Evolutionary conservation across 2,329 filamentous ascomycete genomes (phyloP).

Genomic region (Myriosclerotinia scirpicola): DNA sequence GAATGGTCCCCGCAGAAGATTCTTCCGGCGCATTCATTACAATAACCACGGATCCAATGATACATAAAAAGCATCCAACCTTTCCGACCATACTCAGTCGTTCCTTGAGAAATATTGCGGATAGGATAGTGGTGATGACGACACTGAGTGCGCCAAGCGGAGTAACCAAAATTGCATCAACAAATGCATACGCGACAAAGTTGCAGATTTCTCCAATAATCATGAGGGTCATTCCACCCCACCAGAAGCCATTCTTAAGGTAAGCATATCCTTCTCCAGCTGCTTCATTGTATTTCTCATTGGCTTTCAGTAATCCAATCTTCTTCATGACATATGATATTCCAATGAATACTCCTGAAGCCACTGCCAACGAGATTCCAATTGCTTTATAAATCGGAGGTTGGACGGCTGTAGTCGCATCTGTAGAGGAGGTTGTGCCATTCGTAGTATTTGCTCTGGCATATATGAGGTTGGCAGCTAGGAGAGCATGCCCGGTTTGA

Average conservation of each 20-base stretch:
- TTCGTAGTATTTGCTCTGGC: conserved; percentile 46
- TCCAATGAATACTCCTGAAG: conserved; percentile 90
- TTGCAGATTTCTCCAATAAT: conserved; percentile 96
- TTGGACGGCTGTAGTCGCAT: conserved; percentile 29
- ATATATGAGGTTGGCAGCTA: conserved; percentile 46
- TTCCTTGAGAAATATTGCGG: conserved; percentile 94
- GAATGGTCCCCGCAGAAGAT: conserved; percentile 81
- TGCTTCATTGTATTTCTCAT: conserved; percentile 93
- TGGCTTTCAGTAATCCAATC: conserved; percentile 83
- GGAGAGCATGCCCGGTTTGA: conserved; percentile 42
- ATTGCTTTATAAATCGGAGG: conserved; percentile 70
- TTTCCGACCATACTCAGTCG: conserved; percentile 93
- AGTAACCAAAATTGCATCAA: conserved; percentile 92
- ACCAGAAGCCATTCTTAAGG: conserved; percentile 93
- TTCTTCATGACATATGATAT: conserved; percentile 96
- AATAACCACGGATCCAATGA: conserved; percentile 89
- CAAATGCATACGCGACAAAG: conserved; percentile 95
- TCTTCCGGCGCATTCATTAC: conserved; percentile 88
- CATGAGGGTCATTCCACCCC: conserved; percentile 94
- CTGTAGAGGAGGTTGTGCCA: conserved; percentile 33
- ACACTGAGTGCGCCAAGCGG: conserved; percentile 88
- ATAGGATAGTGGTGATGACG: conserved; percentile 87
- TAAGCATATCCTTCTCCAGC: conserved; percentile 97
- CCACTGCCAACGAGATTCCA: conserved; percentile 80
- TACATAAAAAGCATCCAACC: conserved; percentile 92